phyloP scores from a whole-genome alignment of 208 protist species.

The Blechomonas ayalai region DNA sequence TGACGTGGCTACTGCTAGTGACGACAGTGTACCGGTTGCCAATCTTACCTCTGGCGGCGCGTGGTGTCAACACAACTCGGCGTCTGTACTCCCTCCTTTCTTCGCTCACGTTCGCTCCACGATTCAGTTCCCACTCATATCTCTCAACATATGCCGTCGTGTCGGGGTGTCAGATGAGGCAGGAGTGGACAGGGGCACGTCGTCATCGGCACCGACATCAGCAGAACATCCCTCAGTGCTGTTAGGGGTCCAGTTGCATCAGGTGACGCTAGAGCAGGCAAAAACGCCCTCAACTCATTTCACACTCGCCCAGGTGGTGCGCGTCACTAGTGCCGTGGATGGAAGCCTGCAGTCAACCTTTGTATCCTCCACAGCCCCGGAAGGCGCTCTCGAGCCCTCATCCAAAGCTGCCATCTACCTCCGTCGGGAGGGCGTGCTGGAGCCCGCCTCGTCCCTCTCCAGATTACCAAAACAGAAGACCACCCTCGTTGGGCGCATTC shows the following conservation, averaged over 20 bases:
- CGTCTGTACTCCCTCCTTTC: too few species aligned
- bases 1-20: too few species aligned
- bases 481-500: slow-evolving; percentile 11
- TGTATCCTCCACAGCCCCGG: slow-evolving; percentile 8
- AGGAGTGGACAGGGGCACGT: too few species aligned
- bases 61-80: too few species aligned
- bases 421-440: slow-evolving; percentile 3
- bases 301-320: neutral
- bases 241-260: neutral
- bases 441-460: neutral
- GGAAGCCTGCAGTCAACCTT: slow-evolving; percentile 15
- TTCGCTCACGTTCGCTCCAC: too few species aligned
- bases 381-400: slow-evolving; percentile 9
- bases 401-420: slow-evolving; percentile 19
- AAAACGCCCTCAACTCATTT: neutral
- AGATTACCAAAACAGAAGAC: neutral
- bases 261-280: slow-evolving; percentile 1
- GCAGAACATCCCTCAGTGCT: neutral
- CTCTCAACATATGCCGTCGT: too few species aligned
- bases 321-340: slow-evolving; percentile 5
- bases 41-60: too few species aligned
- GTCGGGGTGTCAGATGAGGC: too few species aligned
- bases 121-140: slow-evolving; percentile 1
- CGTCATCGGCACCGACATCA: neutral
- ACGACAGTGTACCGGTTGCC: too few species aligned